phyloP scores from a whole-genome alignment of 1,284 basidiomycete species.

The Malassezia pachydermatis region DNA sequence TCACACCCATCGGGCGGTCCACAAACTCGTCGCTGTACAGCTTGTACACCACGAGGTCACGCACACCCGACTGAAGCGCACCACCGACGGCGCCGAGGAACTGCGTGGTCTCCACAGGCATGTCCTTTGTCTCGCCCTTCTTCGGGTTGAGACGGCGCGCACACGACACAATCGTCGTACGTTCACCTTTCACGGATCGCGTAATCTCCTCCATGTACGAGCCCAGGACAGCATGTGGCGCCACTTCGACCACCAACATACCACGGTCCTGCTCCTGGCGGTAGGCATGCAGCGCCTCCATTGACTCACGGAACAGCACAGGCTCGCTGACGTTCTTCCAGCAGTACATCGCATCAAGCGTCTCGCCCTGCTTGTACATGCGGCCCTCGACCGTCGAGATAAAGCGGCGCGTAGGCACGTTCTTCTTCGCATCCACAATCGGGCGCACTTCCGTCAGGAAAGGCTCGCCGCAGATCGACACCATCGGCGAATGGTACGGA shows the following conservation, averaged over 20 bases:
- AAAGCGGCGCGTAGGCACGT: conserved; percentile 16
- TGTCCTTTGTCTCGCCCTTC: conserved; percentile 19
- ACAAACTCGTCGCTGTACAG: conserved; percentile 13
- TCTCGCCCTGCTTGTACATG: conserved; percentile 7
- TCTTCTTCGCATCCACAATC: conserved; percentile 9
- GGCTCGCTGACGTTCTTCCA: conserved; percentile 20
- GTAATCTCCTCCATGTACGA: conserved; percentile 20
- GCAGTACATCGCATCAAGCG: conserved; percentile 20
- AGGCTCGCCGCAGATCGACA: conserved; percentile 15
- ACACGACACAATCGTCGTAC: conserved; percentile 14
- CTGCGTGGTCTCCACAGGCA: conserved; percentile 13
- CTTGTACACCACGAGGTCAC: conserved; percentile 15
- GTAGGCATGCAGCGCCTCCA: conserved; percentile 14
- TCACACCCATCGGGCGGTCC: conserved; percentile 17
- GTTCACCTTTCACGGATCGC: conserved; percentile 6
- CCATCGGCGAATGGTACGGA: conserved; percentile 21
- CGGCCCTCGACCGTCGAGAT: conserved; percentile 18
- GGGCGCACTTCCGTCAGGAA: conserved; percentile 18
- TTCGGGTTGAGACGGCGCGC: conserved; percentile 18
- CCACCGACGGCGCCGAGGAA: conserved; percentile 16
- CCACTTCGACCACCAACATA: conserved; percentile 18
- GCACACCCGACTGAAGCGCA: conserved; percentile 16
- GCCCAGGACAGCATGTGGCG: conserved; percentile 19
- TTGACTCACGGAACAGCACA: conserved; percentile 20
- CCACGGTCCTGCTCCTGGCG: conserved; percentile 18